Evolutionary conservation across 2,329 filamentous ascomycete species (phyloP), one percentile per base, ranked within the genome.

Genomic region (Sporothrix sp.): DNA sequence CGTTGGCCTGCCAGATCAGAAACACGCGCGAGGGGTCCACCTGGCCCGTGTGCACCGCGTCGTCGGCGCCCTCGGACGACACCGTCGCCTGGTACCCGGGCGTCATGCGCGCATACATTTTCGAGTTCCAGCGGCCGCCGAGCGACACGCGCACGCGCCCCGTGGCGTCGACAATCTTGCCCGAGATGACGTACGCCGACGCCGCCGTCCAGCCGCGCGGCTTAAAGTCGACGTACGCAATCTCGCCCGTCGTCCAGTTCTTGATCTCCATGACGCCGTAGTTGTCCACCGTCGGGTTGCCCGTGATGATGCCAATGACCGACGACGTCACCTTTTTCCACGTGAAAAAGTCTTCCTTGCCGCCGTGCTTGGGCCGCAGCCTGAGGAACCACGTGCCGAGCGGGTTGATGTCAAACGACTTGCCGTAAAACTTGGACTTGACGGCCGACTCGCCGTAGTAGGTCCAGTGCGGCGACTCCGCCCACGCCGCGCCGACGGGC

Each of bases 301-400:
- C 93, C 0, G 91, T 97, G 61, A 98, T 96, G 66, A 98, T 98
- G 52, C 93, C 93, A 53, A 97, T 83, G n/a, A 98, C 93, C 2
- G 90, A 94, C 1, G 89, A 93, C 1, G 90, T 97, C 16, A 96
- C 89, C 70, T 98, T 98, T 70, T 96, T 97, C 93, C 93, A 98
- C 0, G 91, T 96, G 68, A 95, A 98, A 2, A 96, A 72, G 59
- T 98, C 93, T 56, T 86, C 82, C 60, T 85, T 83, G 9, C 82
- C 84, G 14, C 82, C 84, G 3, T 79, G 73, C 1, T 76, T 78
- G 0, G 90, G 88, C 1, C 88, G 83, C 25, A 98, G 73, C 61
- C 78, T 87, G 54, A 97, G 71, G 71, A 97, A 98, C 93, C 93
- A 98, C 7, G 93, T 98, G 30, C 93, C 93, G 9, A 97, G 78